These are phyloP conservation scores for Thuidium tamariscinum DNA, from an alignment of 225 moss, liverwort and hornwort species.

Conservation along the genomic window DNA sequence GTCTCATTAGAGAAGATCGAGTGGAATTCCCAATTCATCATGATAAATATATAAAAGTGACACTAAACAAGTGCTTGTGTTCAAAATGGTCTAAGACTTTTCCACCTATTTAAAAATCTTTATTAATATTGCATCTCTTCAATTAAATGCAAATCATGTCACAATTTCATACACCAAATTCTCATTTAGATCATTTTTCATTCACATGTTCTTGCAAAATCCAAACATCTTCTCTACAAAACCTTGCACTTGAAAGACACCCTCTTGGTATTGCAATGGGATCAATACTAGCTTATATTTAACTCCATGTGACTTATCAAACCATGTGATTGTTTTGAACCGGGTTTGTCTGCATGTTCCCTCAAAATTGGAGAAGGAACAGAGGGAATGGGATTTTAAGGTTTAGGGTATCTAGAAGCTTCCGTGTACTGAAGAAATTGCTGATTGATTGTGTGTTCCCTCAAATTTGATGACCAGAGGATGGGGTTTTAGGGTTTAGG, in stretches of 20 bases:
- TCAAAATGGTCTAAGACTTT: not conserved
- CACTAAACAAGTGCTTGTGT: not conserved
- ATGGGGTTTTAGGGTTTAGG: too few species aligned
- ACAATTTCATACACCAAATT: not conserved
- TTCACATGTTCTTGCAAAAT: not conserved
- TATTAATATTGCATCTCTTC: not conserved
- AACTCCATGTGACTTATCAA: not conserved
- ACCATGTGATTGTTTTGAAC: not conserved
- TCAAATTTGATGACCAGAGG: not conserved
- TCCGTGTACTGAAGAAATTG: not conserved
- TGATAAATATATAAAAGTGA: not conserved
- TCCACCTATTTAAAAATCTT: too few species aligned
- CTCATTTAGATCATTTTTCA: not conserved
- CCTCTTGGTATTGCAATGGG: not conserved
- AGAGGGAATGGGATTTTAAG: too few species aligned
- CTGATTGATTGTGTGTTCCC: not conserved
- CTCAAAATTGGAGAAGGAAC: not conserved
- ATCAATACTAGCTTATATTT: not conserved
- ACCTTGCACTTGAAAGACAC: not conserved
- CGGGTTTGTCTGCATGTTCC: not conserved
- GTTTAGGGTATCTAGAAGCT: not conserved
- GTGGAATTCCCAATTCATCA: not conserved
- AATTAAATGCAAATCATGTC: not conserved
- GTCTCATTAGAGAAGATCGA: not conserved
- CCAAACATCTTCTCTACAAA: not conserved